Conservation (phyloP, 805 yeast species). For the Metschnikowia santaceciliae region DNA sequence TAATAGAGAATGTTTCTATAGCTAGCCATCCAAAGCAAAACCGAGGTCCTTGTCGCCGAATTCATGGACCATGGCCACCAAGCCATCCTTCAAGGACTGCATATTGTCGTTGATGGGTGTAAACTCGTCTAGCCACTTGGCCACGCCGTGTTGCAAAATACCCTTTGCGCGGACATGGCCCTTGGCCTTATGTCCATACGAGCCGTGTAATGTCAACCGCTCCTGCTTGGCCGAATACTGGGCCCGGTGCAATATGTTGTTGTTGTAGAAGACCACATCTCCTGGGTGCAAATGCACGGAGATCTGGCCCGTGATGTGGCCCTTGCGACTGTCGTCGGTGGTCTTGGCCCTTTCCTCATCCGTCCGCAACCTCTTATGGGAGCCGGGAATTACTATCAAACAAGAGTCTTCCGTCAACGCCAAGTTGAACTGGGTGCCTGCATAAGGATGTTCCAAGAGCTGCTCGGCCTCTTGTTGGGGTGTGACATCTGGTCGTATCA, state of each 20-base stretch:
- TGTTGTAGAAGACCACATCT: conserved; percentile 48
- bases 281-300: conserved; percentile 44
- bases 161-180: conserved; percentile 46
- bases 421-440: conserved; percentile 50
- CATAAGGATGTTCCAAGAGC: conserved; percentile 36
- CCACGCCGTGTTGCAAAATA: conserved; percentile 52
- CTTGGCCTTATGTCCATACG: conserved; percentile 42
- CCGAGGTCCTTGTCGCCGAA: conserved; percentile 34
- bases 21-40: conserved; percentile 35
- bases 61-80: conserved; percentile 26
- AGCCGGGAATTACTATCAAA: conserved; percentile 46
- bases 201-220: conserved; percentile 48
- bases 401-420: conserved; percentile 46
- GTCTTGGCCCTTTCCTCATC: conserved; percentile 41
- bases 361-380: conserved; percentile 45
- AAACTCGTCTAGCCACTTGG: conserved; percentile 41
- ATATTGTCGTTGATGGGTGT: conserved; percentile 28
- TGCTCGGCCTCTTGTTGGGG: conserved; percentile 42
- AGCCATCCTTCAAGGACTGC: conserved; percentile 25
- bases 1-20: too few species aligned
- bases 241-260: conserved; percentile 48
- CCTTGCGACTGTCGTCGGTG: conserved; percentile 28
- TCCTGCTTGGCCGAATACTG: conserved; percentile 34
- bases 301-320: conserved; percentile 37
- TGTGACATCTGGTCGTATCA: conserved; percentile 44